Percentiles rank a stretch among this genome's conserved stretches.
phyloP scores from a whole-genome alignment of 2,329 filamentous ascomycete species.

The Raffaelea albimanens region DNA sequence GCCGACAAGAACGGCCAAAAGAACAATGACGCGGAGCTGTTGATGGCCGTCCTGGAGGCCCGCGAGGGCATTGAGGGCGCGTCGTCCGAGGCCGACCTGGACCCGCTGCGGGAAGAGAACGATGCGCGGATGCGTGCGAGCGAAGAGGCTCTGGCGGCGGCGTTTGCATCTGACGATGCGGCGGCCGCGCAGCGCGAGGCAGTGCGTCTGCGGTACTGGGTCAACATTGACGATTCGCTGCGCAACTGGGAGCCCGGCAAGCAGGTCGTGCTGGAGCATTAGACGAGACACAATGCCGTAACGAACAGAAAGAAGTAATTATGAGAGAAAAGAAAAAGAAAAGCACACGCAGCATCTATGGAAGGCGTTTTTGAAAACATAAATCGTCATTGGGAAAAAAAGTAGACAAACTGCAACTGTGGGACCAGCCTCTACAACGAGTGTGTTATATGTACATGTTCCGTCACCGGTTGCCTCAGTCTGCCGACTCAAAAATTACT shows the following conservation, averaged over 20 bases:
- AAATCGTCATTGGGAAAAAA: no score
- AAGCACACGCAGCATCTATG: no score
- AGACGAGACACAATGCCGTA: neutral
- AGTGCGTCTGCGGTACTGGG: slow-evolving; percentile 79
- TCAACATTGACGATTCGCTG: slow-evolving; percentile 73
- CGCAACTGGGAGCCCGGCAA: slow-evolving; percentile 77
- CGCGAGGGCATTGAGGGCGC: slow-evolving; percentile 68
- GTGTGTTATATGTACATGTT: no score
- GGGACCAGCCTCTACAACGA: no score
- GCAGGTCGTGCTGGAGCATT: slow-evolving; percentile 45
- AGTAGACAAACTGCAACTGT: no score
- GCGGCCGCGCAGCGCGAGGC: slow-evolving; percentile 61
- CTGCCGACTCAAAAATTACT: no score
- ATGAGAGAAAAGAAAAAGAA: no score
- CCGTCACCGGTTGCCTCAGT: no score
- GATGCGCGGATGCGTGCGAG: slow-evolving; percentile 54
- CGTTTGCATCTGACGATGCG: slow-evolving; percentile 55
- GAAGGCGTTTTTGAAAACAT: no score
- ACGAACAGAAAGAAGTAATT: no score
- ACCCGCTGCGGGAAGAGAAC: slow-evolving; percentile 53
- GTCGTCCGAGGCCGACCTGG: slow-evolving; percentile 54
- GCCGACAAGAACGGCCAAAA: slow-evolving; percentile 18
- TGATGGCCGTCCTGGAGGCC: slow-evolving; percentile 74
- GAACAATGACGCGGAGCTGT: slow-evolving; percentile 45
- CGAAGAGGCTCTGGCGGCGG: slow-evolving; percentile 50